A percentile compares a stretch with the other conserved stretches of the same genome.
Evolutionary conservation across 257 asterid species (phyloP).

Genomic region (Solanum appendiculatum): DNA sequence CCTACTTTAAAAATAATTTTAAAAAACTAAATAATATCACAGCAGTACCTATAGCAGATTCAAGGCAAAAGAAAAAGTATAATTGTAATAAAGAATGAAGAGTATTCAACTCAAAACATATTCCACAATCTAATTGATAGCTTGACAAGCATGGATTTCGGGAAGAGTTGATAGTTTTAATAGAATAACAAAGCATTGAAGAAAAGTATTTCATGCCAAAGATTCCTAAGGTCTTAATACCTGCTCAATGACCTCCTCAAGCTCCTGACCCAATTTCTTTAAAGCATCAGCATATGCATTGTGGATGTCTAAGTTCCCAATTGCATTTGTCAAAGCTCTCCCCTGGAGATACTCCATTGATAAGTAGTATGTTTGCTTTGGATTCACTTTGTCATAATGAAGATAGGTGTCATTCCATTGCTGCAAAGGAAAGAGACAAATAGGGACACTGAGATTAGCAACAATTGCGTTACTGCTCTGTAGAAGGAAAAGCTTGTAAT

Average conservation of each 20-base stretch:
- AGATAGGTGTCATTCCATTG: constrained; percentile 97
- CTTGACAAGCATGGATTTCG: not conserved
- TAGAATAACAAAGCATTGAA: not conserved
- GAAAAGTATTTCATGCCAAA: not conserved
- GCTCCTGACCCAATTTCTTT: constrained; percentile 75
- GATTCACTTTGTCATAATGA: constrained; percentile 80
- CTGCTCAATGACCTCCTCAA: constrained; percentile 90
- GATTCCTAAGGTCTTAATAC: constrained; percentile 24
- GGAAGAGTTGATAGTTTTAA: not conserved
- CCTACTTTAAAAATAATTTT: not conserved
- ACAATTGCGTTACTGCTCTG: not conserved
- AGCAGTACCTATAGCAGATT: not conserved
- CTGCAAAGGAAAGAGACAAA: constrained; percentile 24
- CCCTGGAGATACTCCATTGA: constrained; percentile 99
- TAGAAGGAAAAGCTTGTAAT: not conserved
- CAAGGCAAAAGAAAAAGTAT: not conserved
- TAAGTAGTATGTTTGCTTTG: constrained; percentile 94
- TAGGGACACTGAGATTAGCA: not conserved
- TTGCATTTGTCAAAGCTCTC: constrained; percentile 91
- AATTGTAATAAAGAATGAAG: not conserved
- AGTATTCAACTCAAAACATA: not conserved
- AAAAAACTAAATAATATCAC: not conserved
- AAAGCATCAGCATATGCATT: constrained; percentile 84
- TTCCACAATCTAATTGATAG: not conserved
- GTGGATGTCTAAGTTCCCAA: constrained; percentile 81